phyloP scores from a whole-genome alignment of 208 protist genomes.

The Blechomonas ayalai region DNA sequence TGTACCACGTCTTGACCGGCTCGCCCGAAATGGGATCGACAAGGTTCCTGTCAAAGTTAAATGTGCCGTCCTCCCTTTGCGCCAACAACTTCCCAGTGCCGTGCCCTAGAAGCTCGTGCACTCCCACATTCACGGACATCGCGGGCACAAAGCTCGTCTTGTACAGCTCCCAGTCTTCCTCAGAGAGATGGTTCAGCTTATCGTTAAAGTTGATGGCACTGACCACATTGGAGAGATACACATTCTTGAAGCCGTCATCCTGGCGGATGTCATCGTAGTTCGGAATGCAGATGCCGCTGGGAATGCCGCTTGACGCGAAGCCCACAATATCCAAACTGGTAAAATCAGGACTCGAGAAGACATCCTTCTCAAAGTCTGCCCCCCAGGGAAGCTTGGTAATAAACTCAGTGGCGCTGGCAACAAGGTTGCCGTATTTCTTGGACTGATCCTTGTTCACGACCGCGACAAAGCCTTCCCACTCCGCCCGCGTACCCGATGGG shows the following conservation, averaged over 20 bases:
- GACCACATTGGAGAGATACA: conserved; percentile 87
- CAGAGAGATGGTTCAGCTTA: conserved; percentile 61
- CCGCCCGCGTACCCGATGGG: conserved; percentile 79
- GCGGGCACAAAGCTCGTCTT: conserved; percentile 39
- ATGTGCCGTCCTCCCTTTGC: conserved; percentile 41
- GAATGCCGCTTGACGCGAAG: conserved; percentile 85
- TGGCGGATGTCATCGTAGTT: conserved; percentile 91
- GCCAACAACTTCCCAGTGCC: conserved; percentile 85
- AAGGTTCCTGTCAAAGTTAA: conserved; percentile 68
- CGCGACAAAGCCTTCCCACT: conserved; percentile 92
- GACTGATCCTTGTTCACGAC: conserved; percentile 87
- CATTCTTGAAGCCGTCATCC: conserved; percentile 91
- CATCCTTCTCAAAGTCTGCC: conserved; percentile 80
- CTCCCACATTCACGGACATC: conserved; percentile 89
- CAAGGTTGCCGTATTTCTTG: conserved; percentile 61
- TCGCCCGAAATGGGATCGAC: conserved; percentile 72
- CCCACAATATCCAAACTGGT: conserved; percentile 88
- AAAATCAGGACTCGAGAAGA: conserved; percentile 88
- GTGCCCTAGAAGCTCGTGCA: conserved; percentile 93
- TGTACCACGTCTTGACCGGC: conserved; percentile 74
- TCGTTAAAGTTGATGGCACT: conserved; percentile 51
- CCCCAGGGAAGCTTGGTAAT: conserved; percentile 83
- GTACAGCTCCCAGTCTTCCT: conserved; percentile 78
- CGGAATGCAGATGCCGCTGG: conserved; percentile 89
- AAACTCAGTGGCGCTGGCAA: conserved; percentile 58